phyloP scores from a whole-genome alignment of 441 rosid genomes.

The Geranium incanum region DNA sequence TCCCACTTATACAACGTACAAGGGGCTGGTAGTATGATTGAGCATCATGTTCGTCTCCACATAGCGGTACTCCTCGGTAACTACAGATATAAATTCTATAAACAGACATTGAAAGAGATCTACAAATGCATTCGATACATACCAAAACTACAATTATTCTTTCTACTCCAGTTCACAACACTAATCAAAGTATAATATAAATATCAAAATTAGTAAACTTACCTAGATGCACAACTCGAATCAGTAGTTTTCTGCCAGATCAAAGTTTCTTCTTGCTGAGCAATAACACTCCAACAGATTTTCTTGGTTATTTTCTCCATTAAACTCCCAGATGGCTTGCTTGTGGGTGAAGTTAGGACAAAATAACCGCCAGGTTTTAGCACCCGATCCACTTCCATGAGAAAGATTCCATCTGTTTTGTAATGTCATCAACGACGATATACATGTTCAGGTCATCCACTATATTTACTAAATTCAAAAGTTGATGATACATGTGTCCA shows the following conservation, averaged over 20 bases:
- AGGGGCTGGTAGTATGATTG: constrained; percentile 73
- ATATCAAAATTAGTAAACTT: constrained; percentile 24
- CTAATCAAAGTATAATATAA: neutral
- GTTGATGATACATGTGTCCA: neutral
- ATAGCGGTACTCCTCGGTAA: constrained; percentile 48
- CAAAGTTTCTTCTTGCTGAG: constrained; percentile 93
- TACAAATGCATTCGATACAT: neutral
- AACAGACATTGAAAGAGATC: neutral
- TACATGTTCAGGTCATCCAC: neutral
- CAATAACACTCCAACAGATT: constrained; percentile 76
- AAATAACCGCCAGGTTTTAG: constrained; percentile 93
- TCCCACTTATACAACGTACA: constrained; percentile 67
- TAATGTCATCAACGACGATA: constrained; percentile 9
- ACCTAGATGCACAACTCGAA: constrained; percentile 59
- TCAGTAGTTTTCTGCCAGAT: constrained; percentile 91
- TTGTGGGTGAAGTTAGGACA: constrained; percentile 71
- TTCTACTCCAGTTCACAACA: constrained; percentile 5
- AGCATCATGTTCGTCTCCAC: constrained; percentile 57
- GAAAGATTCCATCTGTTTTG: constrained; percentile 70
- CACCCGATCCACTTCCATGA: constrained; percentile 17
- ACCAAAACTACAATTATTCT: neutral
- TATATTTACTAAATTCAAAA: neutral
- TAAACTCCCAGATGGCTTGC: constrained; percentile 48
- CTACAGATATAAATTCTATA: constrained; percentile 27
- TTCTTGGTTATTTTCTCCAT: constrained; percentile 57